Evolutionary conservation across 805 yeast species (phyloP).

Genomic region (Saccharomycopsis sp.): DNA sequence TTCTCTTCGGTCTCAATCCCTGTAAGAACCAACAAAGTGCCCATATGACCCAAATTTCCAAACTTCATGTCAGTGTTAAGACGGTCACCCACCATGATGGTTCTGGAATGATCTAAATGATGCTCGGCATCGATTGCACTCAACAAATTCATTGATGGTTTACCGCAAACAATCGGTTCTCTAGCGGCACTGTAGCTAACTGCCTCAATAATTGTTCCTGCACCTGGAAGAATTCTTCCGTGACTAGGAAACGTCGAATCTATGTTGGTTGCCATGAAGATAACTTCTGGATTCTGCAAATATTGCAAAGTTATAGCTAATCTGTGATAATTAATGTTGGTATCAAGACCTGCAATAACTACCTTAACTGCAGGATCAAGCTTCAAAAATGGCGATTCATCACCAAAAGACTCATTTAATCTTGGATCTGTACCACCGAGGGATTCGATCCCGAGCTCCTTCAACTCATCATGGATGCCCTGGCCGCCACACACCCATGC

Average conservation of each 20-base stretch:
- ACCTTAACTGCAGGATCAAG: slow-evolving; percentile 75
- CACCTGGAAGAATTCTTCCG: slow-evolving; percentile 86
- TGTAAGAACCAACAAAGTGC: slow-evolving; percentile 79
- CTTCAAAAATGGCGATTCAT: slow-evolving; percentile 46
- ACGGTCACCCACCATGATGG: slow-evolving; percentile 94
- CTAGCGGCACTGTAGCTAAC: slow-evolving; percentile 73
- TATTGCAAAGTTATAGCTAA: slow-evolving; percentile 79
- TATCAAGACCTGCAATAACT: slow-evolving; percentile 84
- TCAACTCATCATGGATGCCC: slow-evolving; percentile 79
- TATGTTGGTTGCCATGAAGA: slow-evolving; percentile 87
- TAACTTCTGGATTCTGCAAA: slow-evolving; percentile 52
- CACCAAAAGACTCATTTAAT: slow-evolving; percentile 46
- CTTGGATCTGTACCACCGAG: slow-evolving; percentile 79
- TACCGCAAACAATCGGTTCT: slow-evolving; percentile 85
- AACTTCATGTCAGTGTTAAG: slow-evolving; percentile 92
- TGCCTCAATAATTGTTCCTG: slow-evolving; percentile 83
- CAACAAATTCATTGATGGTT: slow-evolving; percentile 87
- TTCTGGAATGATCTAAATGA: slow-evolving; percentile 44
- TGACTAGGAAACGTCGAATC: slow-evolving; percentile 92
- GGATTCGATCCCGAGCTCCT: slow-evolving; percentile 63
- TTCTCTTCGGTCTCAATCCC: slow-evolving; percentile 80
- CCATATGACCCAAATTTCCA: slow-evolving; percentile 82
- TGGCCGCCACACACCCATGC: slow-evolving; percentile 86
- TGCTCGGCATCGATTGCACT: slow-evolving; percentile 71
- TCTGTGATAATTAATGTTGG: slow-evolving; percentile 72